Evolutionary conservation across 164 flowering plant genomes (phyloP).

Genomic region (Stephania yunnanensis): DNA sequence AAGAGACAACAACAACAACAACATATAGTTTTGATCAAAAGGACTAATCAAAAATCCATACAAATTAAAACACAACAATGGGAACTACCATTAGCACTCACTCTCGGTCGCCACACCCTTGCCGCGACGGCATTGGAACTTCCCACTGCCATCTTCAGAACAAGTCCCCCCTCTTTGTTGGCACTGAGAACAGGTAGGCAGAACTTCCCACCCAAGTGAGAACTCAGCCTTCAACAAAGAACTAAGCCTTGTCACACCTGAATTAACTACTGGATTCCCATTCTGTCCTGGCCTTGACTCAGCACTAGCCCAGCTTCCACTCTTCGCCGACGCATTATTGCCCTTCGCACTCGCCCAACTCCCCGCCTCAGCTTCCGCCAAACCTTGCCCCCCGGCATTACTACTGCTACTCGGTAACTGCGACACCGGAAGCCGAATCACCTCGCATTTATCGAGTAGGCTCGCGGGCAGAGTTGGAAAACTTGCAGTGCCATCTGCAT

Average conservation of each 20-base stretch:
- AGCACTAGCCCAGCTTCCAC: not conserved
- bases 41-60: no score
- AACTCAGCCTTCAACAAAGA: not conserved
- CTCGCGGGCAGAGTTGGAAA: not conserved
- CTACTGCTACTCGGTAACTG: not conserved
- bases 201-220: not conserved
- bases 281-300: no score
- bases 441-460: not conserved
- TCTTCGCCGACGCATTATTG: no score
- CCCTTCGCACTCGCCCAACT: not conserved
- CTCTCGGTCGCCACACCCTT: not conserved
- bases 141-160: not conserved
- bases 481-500: not conserved
- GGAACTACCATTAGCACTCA: no score
- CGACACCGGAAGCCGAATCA: not conserved
- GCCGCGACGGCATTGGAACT: not conserved
- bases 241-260: not conserved
- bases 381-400: not conserved
- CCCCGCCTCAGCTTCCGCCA: not conserved
- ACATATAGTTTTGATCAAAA: no score
- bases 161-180: not conserved
- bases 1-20: no score
- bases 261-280: not conserved
- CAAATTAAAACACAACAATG: no score
- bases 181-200: not conserved